A percentile compares a stretch with the other conserved stretches of the same genome.
phyloP scores from a whole-genome alignment of 2,329 filamentous ascomycete genomes.

The Penicillium sp. region DNA sequence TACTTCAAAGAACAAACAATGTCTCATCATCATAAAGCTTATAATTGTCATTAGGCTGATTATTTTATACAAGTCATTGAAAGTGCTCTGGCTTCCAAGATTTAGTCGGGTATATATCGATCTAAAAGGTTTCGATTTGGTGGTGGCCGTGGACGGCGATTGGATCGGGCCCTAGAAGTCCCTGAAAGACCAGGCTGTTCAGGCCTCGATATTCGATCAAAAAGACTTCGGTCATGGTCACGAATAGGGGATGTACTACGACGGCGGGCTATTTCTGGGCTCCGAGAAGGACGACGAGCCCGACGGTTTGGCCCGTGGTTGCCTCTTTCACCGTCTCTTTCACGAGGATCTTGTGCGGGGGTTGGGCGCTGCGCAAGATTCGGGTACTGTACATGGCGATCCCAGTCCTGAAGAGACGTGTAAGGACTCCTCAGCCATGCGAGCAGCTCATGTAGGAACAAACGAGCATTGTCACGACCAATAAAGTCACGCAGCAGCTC shows the following conservation, averaged over 20 bases:
- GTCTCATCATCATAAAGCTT: background rate
- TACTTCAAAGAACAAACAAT: background rate
- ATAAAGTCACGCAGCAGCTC: constrained; percentile 76
- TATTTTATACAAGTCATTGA: background rate
- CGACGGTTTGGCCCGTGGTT: constrained; percentile 2
- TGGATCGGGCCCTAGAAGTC: background rate
- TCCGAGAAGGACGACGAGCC: background rate
- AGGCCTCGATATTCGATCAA: constrained; percentile 29
- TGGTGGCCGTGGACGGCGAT: constrained; percentile 3
- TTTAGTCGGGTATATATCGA: constrained; percentile 35
- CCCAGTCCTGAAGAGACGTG: constrained; percentile 71
- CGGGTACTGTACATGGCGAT: constrained; percentile 72
- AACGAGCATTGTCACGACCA: constrained; percentile 66
- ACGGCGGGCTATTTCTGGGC: background rate
- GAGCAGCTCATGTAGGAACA: constrained; percentile 83
- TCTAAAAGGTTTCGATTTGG: constrained; percentile 28
- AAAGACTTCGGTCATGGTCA: constrained; percentile 15
- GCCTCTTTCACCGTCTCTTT: background rate
- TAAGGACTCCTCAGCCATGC: constrained; percentile 82
- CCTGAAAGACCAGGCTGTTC: background rate
- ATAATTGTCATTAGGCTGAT: background rate
- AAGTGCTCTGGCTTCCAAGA: background rate
- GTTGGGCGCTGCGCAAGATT: constrained; percentile 10
- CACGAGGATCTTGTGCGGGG: background rate
- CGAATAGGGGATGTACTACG: constrained; percentile 25